phyloP scores from a whole-genome alignment of 768 basidiomycete genomes.

The Mrakia blollopis region DNA sequence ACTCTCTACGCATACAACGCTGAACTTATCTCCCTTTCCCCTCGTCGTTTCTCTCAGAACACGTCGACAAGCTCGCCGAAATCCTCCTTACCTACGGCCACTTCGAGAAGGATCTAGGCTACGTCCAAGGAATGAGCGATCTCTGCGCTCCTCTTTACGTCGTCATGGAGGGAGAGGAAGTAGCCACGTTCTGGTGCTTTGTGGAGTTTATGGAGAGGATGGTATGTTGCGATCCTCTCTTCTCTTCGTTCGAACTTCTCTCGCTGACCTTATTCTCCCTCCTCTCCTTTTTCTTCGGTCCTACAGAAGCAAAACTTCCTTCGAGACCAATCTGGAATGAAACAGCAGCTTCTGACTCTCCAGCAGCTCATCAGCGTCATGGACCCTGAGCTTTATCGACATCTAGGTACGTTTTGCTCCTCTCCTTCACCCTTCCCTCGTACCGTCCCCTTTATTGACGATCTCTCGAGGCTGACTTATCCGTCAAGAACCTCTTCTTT shows the following conservation, averaged over 20 bases:
- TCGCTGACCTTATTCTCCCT: neutral
- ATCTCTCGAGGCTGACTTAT: constrained; percentile 16
- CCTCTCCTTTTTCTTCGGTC: neutral
- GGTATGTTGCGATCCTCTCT: constrained; percentile 45
- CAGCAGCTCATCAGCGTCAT: constrained; percentile 87
- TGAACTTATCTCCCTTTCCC: too few species aligned
- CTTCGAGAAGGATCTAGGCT: constrained; percentile 82
- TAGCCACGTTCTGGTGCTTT: constrained; percentile 93
- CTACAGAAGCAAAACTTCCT: constrained; percentile 86
- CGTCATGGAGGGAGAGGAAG: constrained; percentile 81
- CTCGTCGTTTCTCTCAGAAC: constrained; percentile 40
- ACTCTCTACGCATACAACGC: neutral
- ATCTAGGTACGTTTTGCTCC: constrained; percentile 59
- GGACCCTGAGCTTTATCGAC: constrained; percentile 92
- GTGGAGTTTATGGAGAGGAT: constrained; percentile 91
- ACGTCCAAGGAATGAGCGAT: constrained; percentile 99
- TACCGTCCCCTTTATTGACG: neutral
- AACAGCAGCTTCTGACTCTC: constrained; percentile 78
- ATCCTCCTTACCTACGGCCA: constrained; percentile 89
- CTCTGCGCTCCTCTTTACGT: constrained; percentile 90
- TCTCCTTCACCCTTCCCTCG: neutral
- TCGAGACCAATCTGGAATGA: constrained; percentile 97
- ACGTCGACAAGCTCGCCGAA: constrained; percentile 78
- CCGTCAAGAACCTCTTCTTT: constrained; percentile 2
- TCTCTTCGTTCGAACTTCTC: constrained; percentile 44